These are phyloP conservation scores for Phlebiopsis flavidoalba DNA, from an alignment of 768 basidiomycete genomes.

Conservation along the genomic window DNA sequence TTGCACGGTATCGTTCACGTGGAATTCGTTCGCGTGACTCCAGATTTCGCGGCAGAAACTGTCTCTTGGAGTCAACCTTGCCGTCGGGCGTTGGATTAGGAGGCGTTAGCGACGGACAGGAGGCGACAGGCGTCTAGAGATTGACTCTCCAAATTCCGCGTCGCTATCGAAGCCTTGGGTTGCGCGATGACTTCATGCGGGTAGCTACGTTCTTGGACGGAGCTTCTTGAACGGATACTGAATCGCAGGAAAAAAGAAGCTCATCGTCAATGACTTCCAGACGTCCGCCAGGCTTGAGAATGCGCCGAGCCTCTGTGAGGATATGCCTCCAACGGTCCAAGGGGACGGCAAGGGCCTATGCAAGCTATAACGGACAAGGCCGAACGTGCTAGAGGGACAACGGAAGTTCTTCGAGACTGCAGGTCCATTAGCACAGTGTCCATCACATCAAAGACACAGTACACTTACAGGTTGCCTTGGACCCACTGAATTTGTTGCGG, in stretches of 20 bases:
- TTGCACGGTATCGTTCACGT: not conserved
- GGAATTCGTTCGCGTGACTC: too few relatives aligned
- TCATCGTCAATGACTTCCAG: constrained; percentile 76
- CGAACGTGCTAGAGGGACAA: constrained; percentile 60
- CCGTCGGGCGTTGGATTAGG: constrained; percentile 14
- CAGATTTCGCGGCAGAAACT: not conserved
- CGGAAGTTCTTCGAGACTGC: constrained; percentile 55
- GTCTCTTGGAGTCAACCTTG: constrained; percentile 15
- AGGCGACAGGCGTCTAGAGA: not conserved
- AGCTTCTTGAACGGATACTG: constrained; percentile 9
- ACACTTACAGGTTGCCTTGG: constrained; percentile 64
- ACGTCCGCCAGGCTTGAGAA: constrained; percentile 55
- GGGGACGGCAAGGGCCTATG: constrained; percentile 56
- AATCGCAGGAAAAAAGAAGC: constrained; percentile 54
- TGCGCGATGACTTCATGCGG: not conserved
- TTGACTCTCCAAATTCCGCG: not conserved
- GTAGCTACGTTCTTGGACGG: not conserved
- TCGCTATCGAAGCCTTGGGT: not conserved
- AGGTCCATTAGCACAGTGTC: not conserved
- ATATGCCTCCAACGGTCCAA: constrained; percentile 54
- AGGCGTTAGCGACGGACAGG: not conserved
- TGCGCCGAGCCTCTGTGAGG: constrained; percentile 54
- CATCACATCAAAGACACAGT: not conserved
- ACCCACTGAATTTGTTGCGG: constrained; percentile 46
- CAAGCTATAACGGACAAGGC: constrained; percentile 74